A percentile compares a stretch with the other conserved stretches of the same genome.
phyloP scores from a whole-genome alignment of 2,329 filamentous ascomycete genomes.

The Cercospora sesami region DNA sequence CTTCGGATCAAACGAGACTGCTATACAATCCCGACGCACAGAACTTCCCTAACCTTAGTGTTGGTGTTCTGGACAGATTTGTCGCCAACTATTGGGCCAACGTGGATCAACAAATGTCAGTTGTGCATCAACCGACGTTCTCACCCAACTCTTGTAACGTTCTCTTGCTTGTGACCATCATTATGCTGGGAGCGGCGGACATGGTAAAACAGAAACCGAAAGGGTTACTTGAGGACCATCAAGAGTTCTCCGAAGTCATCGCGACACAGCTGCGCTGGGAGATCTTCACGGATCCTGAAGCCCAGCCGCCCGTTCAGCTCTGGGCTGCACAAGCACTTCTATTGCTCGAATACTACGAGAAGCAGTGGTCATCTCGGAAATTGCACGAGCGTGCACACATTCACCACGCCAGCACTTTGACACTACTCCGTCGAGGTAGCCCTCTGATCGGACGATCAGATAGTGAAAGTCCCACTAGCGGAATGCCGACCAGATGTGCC shows the following conservation, averaged over 20 bases:
- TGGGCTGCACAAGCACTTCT: constrained; percentile 91
- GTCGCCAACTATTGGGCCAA: constrained; percentile 89
- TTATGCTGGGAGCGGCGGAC: constrained; percentile 84
- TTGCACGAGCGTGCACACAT: constrained; percentile 92
- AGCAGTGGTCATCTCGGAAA: constrained; percentile 89
- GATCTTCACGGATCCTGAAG: constrained; percentile 84
- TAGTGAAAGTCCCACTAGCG: constrained; percentile 76
- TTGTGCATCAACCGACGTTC: constrained; percentile 89
- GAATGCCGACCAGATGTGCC: constrained; percentile 22
- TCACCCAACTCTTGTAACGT: constrained; percentile 78
- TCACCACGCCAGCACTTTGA: constrained; percentile 90
- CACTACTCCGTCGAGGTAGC: constrained; percentile 85
- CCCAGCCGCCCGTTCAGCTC: constrained; percentile 82
- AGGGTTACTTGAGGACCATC: constrained; percentile 69
- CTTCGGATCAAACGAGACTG: constrained; percentile 12
- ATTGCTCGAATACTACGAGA: constrained; percentile 87
- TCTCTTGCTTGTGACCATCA: constrained; percentile 78
- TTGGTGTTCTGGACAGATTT: constrained; percentile 90
- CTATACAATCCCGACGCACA: constrained; percentile 18
- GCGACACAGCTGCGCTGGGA: constrained; percentile 90
- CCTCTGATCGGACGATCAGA: constrained; percentile 83
- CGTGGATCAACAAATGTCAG: constrained; percentile 87
- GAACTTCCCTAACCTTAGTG: constrained; percentile 60
- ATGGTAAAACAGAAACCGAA: constrained; percentile 76
- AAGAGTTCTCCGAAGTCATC: constrained; percentile 80